Evolutionary conservation across 2,329 filamentous ascomycete genomes (phyloP), one percentile per base, ranked within the genome.

Genomic region (Bimuria novae-zelandiae): DNA sequence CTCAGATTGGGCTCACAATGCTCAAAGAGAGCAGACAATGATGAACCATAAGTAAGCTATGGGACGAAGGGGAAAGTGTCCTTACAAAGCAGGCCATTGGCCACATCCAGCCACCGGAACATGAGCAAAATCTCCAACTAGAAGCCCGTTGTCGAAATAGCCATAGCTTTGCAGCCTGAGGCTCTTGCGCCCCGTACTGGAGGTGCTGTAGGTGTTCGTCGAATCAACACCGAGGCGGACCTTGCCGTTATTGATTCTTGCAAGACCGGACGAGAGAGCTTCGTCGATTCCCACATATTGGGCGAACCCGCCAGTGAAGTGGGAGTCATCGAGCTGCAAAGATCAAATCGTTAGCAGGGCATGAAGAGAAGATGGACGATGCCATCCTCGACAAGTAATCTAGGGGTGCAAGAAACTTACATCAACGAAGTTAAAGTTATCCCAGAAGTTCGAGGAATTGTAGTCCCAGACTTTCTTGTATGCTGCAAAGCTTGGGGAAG

Each of bases 81-180:
- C 56, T 62, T 43, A 68, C 59, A 69, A 69, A n/a, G 68, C 60
- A 22, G 67, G 69, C 68, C 69, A 71, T 37, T 60, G 59, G 12
- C 69, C 69, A 46, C 69, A 72, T 0, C 46, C 56, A n/a, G 37
- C 56, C 7, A 53, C 62, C 11, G 69, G 67, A 30, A 72, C 55
- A 47, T 71, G 67, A 2, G 52, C 60, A 27, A 72, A 64, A 47
- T 71, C 67, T 7, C 56, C 60, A 27, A 71, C 61, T 42, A 70
- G 49, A 12, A 71, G 55, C 7, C 63, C 67, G 29, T 55, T 55
- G 43, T 62, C 61, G 30, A 63, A 67, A 1, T 53, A 55, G 14
- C 60, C 52, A 8, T 59, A 59, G 39, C 57, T 61, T 33, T 59
- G 55, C 4, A 69, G 50, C n/a, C 66, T 58, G 2, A 70, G 43